Evolutionary conservation across 371 early-diverging fungal genomes (phyloP).

Genomic region (Gilbertella persicaria): DNA sequence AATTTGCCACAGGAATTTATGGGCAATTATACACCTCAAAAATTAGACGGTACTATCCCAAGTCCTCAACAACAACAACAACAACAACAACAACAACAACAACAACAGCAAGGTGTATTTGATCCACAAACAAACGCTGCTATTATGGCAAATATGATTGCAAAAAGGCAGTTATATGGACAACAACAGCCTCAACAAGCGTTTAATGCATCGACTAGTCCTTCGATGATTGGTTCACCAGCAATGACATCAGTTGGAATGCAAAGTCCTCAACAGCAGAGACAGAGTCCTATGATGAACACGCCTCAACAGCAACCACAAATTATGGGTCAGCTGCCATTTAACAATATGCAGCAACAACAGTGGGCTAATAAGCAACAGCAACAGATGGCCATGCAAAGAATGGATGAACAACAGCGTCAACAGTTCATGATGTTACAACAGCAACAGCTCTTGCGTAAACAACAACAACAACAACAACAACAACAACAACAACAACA

Average conservation of each 20-base stretch:
- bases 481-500: constrained; percentile 26
- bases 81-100: neutral
- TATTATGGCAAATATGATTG: constrained; percentile 22
- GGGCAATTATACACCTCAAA: constrained; percentile 10
- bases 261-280: constrained; percentile 16
- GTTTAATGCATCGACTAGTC: constrained; percentile 6
- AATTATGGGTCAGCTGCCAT: constrained; percentile 8
- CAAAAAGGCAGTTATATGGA: constrained; percentile 26
- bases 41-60: constrained; percentile 5
- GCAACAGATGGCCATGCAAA: constrained; percentile 23
- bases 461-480: constrained; percentile 1
- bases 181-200: constrained; percentile 5
- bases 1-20: constrained; percentile 34
- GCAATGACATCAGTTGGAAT: constrained; percentile 11
- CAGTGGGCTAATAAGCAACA: constrained; percentile 32
- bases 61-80: constrained; percentile 25
- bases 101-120: constrained; percentile 5
- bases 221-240: constrained; percentile 15
- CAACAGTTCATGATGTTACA: constrained; percentile 31
- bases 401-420: constrained; percentile 30
- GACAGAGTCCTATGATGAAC: constrained; percentile 19
- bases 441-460: constrained; percentile 29
- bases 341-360: constrained; percentile 8
- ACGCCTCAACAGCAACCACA: constrained; percentile 9
- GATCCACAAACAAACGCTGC: constrained; percentile 17